Percentiles rank a stretch among this genome's conserved stretches.
Conservation (phyloP, 164 flowering plant species). For the Paratinospora sagittata region DNA sequence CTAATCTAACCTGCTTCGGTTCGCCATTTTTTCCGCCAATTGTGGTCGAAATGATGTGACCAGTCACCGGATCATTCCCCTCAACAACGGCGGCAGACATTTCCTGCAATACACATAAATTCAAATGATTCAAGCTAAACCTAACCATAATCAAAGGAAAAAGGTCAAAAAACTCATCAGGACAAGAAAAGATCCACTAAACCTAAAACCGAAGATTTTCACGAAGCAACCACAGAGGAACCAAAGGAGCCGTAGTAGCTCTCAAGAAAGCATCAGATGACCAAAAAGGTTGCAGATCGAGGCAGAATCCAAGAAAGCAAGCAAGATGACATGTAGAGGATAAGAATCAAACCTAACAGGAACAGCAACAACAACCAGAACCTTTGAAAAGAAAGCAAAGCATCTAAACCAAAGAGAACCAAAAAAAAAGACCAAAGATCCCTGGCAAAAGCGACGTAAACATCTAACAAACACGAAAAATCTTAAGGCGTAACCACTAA, state of each 20-base stretch:
- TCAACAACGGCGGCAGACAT: constrained; percentile 56
- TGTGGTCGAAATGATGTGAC: constrained; percentile 89
- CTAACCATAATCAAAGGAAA: not conserved
- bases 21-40: constrained; percentile 97
- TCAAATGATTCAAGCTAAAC: not conserved
- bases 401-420: not conserved
- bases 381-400: not conserved
- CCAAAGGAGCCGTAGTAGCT: not conserved
- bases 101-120: constrained; percentile 42
- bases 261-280: constrained; percentile 12
- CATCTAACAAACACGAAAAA: not conserved
- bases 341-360: not conserved
- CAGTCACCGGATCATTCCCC: constrained; percentile 74
- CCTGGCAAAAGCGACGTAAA: too few relatives aligned
- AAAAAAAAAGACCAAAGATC: constrained; percentile 1
- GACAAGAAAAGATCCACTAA: not conserved
- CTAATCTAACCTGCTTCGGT: constrained; percentile 55
- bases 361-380: not conserved
- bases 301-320: not conserved
- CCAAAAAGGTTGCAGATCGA: constrained; percentile 12
- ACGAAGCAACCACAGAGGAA: not conserved
- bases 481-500: not conserved
- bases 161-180: not conserved
- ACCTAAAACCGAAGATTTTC: not conserved
- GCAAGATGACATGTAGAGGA: too few relatives aligned